These are phyloP conservation scores for Leishmania mexicana DNA, from an alignment of 208 protist species.

Conservation along the genomic window DNA sequence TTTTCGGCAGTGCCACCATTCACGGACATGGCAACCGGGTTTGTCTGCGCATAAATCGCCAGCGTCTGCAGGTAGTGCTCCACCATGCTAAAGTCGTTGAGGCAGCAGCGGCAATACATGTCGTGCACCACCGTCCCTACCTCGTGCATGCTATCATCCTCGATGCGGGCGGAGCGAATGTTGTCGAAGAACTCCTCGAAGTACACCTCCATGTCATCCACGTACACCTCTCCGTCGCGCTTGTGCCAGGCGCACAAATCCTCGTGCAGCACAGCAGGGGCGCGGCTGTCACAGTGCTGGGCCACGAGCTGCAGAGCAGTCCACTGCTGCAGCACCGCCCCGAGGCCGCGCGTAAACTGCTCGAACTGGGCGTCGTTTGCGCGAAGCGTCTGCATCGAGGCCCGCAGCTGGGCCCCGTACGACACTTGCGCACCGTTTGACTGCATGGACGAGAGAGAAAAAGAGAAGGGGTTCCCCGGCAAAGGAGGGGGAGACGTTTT, in stretches of 20 bases:
- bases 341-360: constrained; percentile 60
- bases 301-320: constrained; percentile 85
- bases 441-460: neutral
- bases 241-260: constrained; percentile 74
- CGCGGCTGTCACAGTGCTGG: constrained; percentile 67
- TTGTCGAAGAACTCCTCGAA: constrained; percentile 88
- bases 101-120: constrained; percentile 88
- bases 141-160: constrained; percentile 90
- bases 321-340: constrained; percentile 86
- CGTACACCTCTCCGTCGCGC: constrained; percentile 78
- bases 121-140: constrained; percentile 77
- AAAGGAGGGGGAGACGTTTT: neutral
- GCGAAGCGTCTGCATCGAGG: constrained; percentile 33
- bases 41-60: constrained; percentile 57
- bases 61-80: constrained; percentile 59
- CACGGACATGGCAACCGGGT: constrained; percentile 71
- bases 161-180: constrained; percentile 65
- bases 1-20: constrained; percentile 43
- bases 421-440: constrained; percentile 1
- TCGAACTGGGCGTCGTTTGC: constrained; percentile 71
- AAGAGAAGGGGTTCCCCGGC: neutral
- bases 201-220: constrained; percentile 85
- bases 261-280: constrained; percentile 55
- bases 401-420: constrained; percentile 33
- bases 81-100: constrained; percentile 64